These are phyloP conservation scores for Schwanniomyces sp. DNA, from an alignment of 805 yeast species.

Conservation along the genomic window DNA sequence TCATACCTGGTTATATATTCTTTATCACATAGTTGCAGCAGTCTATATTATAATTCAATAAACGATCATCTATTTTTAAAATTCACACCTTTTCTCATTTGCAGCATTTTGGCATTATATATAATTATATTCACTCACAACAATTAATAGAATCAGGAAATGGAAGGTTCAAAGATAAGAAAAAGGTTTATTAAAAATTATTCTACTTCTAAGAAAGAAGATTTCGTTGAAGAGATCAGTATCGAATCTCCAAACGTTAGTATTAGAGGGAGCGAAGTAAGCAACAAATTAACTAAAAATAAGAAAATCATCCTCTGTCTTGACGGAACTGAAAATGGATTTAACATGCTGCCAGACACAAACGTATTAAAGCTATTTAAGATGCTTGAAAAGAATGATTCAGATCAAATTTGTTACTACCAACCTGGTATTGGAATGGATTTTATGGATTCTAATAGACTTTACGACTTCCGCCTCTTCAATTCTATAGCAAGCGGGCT, in stretches of 20 bases:
- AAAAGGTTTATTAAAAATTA: not conserved
- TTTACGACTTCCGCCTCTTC: constrained; percentile 16
- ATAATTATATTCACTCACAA: not conserved
- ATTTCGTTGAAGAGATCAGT: not conserved
- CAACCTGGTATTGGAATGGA: constrained; percentile 68
- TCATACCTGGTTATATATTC: not conserved
- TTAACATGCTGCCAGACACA: constrained; percentile 55
- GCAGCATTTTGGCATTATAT: not conserved
- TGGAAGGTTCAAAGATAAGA: not conserved
- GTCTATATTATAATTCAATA: not conserved
- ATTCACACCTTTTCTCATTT: not conserved
- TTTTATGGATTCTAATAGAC: constrained; percentile 38
- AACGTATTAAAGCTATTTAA: constrained; percentile 55
- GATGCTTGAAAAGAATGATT: constrained; percentile 46
- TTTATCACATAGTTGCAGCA: not conserved
- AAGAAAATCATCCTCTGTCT: constrained; percentile 50
- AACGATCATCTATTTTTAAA: not conserved
- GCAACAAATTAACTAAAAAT: not conserved
- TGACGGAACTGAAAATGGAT: constrained; percentile 63
- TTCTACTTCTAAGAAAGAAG: not conserved
- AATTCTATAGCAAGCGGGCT: constrained; percentile 7
- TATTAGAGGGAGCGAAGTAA: not conserved
- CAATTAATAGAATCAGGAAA: not conserved
- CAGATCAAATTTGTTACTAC: constrained; percentile 55
- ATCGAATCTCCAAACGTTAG: constrained; percentile 1